Evolutionary conservation across 1,284 basidiomycete genomes (phyloP).

Genomic region (Ustilago loliicola): DNA sequence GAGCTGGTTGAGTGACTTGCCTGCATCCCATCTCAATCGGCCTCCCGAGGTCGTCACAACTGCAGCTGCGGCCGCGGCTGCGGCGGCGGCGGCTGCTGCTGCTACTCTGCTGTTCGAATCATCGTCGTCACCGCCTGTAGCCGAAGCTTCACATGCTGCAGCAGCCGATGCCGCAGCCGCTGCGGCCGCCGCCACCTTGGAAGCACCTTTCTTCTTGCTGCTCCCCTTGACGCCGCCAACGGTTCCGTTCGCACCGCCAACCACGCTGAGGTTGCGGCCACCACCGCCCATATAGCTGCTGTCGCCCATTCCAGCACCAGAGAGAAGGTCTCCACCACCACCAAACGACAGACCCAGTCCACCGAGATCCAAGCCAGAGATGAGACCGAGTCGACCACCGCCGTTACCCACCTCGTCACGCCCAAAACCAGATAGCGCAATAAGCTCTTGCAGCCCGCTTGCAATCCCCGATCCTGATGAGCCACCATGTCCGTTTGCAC

Average conservation of each 20-base stretch:
- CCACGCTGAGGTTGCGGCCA: slow-evolving; percentile 32
- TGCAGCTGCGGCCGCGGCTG: slow-evolving; percentile 49
- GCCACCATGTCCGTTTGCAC: slow-evolving; percentile 19
- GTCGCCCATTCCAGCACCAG: slow-evolving; percentile 59
- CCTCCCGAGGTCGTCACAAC: slow-evolving; percentile 60
- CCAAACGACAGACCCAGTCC: slow-evolving; percentile 50
- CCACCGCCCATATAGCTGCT: slow-evolving; percentile 58
- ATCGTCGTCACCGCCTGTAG: slow-evolving; percentile 50
- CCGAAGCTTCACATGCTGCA: slow-evolving; percentile 51
- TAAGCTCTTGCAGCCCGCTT: slow-evolving; percentile 54
- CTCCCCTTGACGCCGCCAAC: slow-evolving; percentile 35
- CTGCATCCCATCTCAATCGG: slow-evolving; percentile 66
- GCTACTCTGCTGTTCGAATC: slow-evolving; percentile 50
- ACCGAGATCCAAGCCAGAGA: slow-evolving; percentile 35
- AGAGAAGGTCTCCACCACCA: slow-evolving; percentile 46
- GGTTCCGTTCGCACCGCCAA: slow-evolving; percentile 44
- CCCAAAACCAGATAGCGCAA: slow-evolving; percentile 54
- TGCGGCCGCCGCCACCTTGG: slow-evolving; percentile 42
- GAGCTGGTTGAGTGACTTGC: slow-evolving; percentile 66
- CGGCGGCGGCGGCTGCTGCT: slow-evolving; percentile 41
- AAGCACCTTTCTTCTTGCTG: slow-evolving; percentile 52
- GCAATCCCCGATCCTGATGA: slow-evolving; percentile 30
- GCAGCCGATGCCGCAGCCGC: slow-evolving; percentile 45
- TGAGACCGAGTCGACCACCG: slow-evolving; percentile 34
- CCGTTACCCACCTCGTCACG: slow-evolving; percentile 37